phyloP scores from a whole-genome alignment of 192 early-diverging fungal genomes.

The Linnemannia hyalina region DNA sequence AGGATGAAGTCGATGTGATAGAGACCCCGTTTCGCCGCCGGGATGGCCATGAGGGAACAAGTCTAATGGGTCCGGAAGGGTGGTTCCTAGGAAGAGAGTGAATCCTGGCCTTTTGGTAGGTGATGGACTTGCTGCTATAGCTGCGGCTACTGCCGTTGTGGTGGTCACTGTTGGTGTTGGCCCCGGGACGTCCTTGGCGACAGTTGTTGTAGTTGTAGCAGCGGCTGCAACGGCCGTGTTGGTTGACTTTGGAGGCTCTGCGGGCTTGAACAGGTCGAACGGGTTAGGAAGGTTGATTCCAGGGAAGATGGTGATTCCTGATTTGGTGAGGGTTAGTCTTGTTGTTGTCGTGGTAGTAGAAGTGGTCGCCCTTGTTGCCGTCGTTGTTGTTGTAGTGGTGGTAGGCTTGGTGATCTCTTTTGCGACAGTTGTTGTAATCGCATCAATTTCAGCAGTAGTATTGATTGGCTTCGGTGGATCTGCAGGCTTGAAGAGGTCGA shows the following conservation, averaged over 20 bases:
- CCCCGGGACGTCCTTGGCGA: background rate
- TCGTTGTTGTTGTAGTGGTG: background rate
- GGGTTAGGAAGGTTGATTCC: background rate
- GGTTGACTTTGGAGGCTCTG: background rate
- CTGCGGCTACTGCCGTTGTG: background rate
- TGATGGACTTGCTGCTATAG: background rate
- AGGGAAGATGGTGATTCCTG: background rate
- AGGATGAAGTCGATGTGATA: background rate
- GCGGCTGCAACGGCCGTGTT: background rate
- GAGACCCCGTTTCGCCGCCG: background rate
- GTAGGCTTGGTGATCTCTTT: too few species aligned
- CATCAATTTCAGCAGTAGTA: too few species aligned
- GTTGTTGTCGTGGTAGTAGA: too few species aligned
- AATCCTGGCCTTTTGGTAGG: background rate
- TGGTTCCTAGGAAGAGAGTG: background rate
- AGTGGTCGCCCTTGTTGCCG: too few species aligned
- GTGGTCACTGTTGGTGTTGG: background rate
- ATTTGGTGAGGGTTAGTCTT: too few species aligned
- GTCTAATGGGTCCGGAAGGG: background rate
- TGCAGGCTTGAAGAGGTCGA: background rate
- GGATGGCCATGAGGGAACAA: background rate
- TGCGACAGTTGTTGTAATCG: background rate
- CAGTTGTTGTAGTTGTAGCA: background rate
- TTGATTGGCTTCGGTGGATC: background rate
- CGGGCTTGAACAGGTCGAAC: background rate